phyloP scores from a whole-genome alignment of 345 rosid species.

The Balakata baccata region DNA sequence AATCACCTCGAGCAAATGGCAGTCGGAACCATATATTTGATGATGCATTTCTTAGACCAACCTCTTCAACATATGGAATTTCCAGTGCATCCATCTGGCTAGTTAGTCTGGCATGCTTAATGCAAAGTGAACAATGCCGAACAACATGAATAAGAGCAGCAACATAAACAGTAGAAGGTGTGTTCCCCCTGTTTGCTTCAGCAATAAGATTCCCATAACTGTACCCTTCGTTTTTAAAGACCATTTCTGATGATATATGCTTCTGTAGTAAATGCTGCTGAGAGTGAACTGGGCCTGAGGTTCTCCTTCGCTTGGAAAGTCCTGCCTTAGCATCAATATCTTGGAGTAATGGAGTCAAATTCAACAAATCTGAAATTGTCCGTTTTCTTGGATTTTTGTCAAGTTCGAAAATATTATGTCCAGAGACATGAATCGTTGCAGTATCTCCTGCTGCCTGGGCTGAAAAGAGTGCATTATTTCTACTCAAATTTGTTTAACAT shows the following conservation, averaged over 20 bases:
- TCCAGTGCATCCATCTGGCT: slow-evolving; percentile 91
- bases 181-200: slow-evolving; percentile 94
- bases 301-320: slow-evolving; percentile 52
- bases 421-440: slow-evolving; percentile 29
- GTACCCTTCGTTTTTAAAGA: slow-evolving; percentile 48
- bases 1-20: slow-evolving; percentile 71
- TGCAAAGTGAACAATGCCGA: slow-evolving; percentile 85
- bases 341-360: slow-evolving; percentile 77
- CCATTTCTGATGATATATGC: slow-evolving; percentile 38
- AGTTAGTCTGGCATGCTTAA: slow-evolving; percentile 91
- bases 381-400: slow-evolving; percentile 61
- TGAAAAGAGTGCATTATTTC: slow-evolving; percentile 34
- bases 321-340: slow-evolving; percentile 39
- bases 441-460: slow-evolving; percentile 51
- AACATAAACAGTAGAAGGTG: slow-evolving; percentile 72
- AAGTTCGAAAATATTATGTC: slow-evolving; percentile 43
- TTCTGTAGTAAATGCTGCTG: slow-evolving; percentile 45
- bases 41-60: slow-evolving; percentile 63
- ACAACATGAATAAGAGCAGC: slow-evolving; percentile 90
- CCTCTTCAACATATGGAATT: slow-evolving; percentile 91
- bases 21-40: slow-evolving; percentile 96
- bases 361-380: slow-evolving; percentile 62
- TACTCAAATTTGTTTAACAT: slow-evolving; percentile 27
- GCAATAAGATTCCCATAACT: slow-evolving; percentile 79
- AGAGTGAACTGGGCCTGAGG: slow-evolving; percentile 34